Base-by-base conservation (phyloP, 2,329 filamentous ascomycete genomes). In the Fusarium sp. region DNA sequence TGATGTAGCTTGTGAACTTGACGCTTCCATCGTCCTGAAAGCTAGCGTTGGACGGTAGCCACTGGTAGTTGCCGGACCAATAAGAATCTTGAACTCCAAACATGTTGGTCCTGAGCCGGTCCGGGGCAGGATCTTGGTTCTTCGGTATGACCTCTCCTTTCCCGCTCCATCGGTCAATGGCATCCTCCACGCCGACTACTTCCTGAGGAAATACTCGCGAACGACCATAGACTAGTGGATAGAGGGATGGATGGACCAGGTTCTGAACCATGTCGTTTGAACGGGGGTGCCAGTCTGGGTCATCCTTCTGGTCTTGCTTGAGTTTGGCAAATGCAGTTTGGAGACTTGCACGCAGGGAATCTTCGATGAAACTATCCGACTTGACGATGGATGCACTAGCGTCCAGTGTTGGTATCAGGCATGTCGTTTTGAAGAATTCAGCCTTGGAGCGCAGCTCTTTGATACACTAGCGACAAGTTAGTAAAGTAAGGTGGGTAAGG, bases 381-480 rank as follows among this genome's bases (percentile, higher is more conserved):
- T 77, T 77, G 40, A 67, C 67, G 1, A 65, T 52, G 0, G 72
- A 53, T 13, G 67, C 67, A 5, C 34, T 44, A 3, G 72, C 69
- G 31, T 77, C 75, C 1, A 76, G 23, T 0, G 65, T 70, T 1
- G 70, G 74, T 2, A 86, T 69, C 12, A 84, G 75, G 0, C 76
- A 65, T 4, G 77, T 78, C 4, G 76, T 67, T 34, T 80, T 73
- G 49, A 81, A 81, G 31, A 81, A 76, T 12, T 74, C 67, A 0
- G 84, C 84, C 59, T 87, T 86, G 61, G 77, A 80, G 10, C 77
- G 78, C 0, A 87, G 77, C 56, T 87, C 85, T 10, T 67, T 16
- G 15, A 74, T 71, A 16, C 70, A 74, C 72, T 73, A 15, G 4
- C 3, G 28, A 11, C 2, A n/a, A 9, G 4, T 37, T 0, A 53